Conservation (phyloP, 1,139 yeast species). For the Debaryomyces psychrophilus region DNA sequence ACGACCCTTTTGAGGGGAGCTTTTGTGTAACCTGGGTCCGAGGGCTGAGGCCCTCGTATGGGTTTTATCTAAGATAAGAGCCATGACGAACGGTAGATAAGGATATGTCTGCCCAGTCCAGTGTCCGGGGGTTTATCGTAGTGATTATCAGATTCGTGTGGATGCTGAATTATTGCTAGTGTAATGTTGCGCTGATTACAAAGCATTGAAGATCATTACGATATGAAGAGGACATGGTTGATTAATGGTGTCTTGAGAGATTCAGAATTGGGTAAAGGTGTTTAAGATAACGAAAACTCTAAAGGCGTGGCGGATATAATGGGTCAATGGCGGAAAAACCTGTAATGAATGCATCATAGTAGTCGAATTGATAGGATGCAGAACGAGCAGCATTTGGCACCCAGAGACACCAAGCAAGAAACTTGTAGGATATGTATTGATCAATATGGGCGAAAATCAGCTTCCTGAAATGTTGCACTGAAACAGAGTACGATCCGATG, state of each 20-base stretch:
- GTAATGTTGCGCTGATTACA: too few species aligned
- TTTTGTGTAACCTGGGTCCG: constrained; percentile 3
- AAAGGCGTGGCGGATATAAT: not conserved
- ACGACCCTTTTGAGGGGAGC: not conserved
- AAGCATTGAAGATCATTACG: not conserved
- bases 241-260: not conserved
- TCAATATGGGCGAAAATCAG: too few species aligned
- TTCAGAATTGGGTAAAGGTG: not conserved
- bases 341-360: too few species aligned
- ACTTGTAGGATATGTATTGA: not conserved
- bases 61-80: not conserved
- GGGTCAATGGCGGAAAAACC: not conserved
- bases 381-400: not conserved
- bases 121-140: too few species aligned
- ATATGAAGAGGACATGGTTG: not conserved
- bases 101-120: too few species aligned
- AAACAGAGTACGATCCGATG: too few species aligned
- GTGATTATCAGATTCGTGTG: too few species aligned
- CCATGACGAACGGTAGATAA: not conserved
- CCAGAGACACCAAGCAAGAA: not conserved
- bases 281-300: not conserved
- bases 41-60: constrained; percentile 6
- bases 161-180: too few species aligned
- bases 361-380: not conserved
- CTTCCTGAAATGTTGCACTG: too few species aligned